Conservation (phyloP, 495 filamentous ascomycete species). For the Talaromyces adpressus region DNA sequence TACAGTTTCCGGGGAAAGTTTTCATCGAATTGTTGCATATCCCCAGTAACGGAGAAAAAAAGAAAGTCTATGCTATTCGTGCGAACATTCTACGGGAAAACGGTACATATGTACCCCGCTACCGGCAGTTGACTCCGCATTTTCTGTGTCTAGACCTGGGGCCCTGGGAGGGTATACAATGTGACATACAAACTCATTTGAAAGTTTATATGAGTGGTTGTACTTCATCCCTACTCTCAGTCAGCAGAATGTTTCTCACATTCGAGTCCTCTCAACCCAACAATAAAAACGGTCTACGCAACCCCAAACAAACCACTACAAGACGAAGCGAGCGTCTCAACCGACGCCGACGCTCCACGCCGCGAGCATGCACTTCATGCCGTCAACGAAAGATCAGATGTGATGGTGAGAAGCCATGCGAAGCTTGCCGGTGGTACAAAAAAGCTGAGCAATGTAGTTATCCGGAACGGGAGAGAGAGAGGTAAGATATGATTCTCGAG, state of each 20-base stretch:
- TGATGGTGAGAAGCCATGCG: constrained; percentile 40
- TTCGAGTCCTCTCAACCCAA: background rate
- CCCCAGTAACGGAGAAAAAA: background rate
- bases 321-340: background rate
- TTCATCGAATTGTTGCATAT: background rate
- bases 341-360: background rate
- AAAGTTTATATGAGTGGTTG: background rate
- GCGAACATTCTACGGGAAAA: background rate
- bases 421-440: constrained; percentile 41
- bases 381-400: constrained; percentile 44
- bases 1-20: background rate
- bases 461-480: constrained; percentile 21
- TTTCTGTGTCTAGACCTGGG: background rate
- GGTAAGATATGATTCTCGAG: background rate
- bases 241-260: background rate
- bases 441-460: constrained; percentile 38
- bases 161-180: background rate
- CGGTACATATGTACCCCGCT: background rate
- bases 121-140: background rate
- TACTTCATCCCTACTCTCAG: background rate
- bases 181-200: background rate
- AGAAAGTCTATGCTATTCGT: background rate
- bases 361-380: constrained; percentile 38
- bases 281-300: background rate
- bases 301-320: background rate